These are phyloP conservation scores for Candida ovalis DNA, from an alignment of 805 yeast species.

Conservation along the genomic window DNA sequence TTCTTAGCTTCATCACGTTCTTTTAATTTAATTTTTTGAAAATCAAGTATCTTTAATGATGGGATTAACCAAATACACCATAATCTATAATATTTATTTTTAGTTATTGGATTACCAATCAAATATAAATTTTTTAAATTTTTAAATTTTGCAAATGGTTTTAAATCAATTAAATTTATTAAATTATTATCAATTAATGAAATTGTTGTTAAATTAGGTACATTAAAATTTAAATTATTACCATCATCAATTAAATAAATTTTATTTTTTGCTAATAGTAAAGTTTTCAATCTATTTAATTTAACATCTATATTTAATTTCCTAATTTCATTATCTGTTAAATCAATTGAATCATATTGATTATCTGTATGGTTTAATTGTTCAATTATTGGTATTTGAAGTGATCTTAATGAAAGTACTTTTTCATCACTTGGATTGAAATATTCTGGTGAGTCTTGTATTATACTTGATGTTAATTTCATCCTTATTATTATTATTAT, in stretches of 20 bases:
- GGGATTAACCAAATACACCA: slow-evolving; percentile 64
- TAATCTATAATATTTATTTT: slow-evolving; percentile 49
- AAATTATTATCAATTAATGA: slow-evolving; percentile 52
- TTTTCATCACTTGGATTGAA: slow-evolving; percentile 43
- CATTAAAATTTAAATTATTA: slow-evolving; percentile 27
- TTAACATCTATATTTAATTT: slow-evolving; percentile 48
- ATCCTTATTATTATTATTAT: slow-evolving; percentile 35
- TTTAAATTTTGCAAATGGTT: slow-evolving; percentile 31
- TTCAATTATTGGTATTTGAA: slow-evolving; percentile 41
- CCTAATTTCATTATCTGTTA: slow-evolving; percentile 70
- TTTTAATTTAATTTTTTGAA: slow-evolving; percentile 48
- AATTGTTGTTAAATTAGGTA: slow-evolving; percentile 48
- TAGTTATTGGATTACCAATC: slow-evolving; percentile 54
- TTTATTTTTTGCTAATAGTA: slow-evolving; percentile 63
- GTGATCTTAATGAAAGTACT: slow-evolving; percentile 38
- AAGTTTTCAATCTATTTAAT: slow-evolving; percentile 40
- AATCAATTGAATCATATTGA: slow-evolving; percentile 56
- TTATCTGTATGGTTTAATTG: slow-evolving; percentile 38
- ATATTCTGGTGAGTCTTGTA: slow-evolving; percentile 49
- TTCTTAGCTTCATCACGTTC: slow-evolving; percentile 48
- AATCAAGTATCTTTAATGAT: slow-evolving; percentile 61
- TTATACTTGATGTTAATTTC: slow-evolving; percentile 52
- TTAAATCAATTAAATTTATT: slow-evolving; percentile 38
- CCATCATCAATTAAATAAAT: slow-evolving; percentile 42
- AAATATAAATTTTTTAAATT: slow-evolving; percentile 49